Evolutionary conservation across 768 basidiomycete species (phyloP), one percentile per base, ranked within the genome.

Genomic region (Trametes gibbosa): DNA sequence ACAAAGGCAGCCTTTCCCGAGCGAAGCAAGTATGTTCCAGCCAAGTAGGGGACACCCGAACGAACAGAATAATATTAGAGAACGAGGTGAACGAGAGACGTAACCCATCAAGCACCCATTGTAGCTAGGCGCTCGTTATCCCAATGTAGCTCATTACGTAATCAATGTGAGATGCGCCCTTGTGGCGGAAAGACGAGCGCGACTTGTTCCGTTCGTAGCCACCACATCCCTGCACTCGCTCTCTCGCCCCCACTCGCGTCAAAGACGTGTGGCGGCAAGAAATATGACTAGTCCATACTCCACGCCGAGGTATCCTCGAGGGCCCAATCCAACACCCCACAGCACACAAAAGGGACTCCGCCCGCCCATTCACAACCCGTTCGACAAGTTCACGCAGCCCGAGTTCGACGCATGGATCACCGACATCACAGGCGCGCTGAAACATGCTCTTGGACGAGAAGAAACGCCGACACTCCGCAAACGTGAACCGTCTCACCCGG

Each of bases 391-490:
- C 69, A 78, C 85, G 1, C 79, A 84, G 67, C 73, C 76, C 1
- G 82, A 89, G 62, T 90, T 89, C 65, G 86, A 89, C 76, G 75
- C 78, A 67, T 90, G 84, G 84, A 85, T 90, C 64, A 79, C 76
- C 64, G 84, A 78, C 65, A 79, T 90, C 43, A 87, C 84, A 0
- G 70, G 76, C 59, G 75, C 81, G 50, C 72, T 90, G 27, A 79
- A 79, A 57, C 76, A 73, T 49, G 88, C 87, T 23, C 75, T 90
- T 9, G 82, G 83, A 0, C 78, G 80, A 47, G 80, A 75, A 23
- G 65, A 59, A 1, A 52, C 52, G 13, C 45, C 47, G 14, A 5
- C 27, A 1, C 23, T 53, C 24, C 6, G 39, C 35, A 49, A 47
- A 50, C 49, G 49, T 53, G 46, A 49, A 64, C 63, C 59, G 64